A percentile compares a stretch with the other conserved stretches of the same genome.
These are phyloP conservation scores for Cladosporium sp. DNA, from an alignment of 2,329 filamentous ascomycete genomes.

Conservation along the genomic window DNA sequence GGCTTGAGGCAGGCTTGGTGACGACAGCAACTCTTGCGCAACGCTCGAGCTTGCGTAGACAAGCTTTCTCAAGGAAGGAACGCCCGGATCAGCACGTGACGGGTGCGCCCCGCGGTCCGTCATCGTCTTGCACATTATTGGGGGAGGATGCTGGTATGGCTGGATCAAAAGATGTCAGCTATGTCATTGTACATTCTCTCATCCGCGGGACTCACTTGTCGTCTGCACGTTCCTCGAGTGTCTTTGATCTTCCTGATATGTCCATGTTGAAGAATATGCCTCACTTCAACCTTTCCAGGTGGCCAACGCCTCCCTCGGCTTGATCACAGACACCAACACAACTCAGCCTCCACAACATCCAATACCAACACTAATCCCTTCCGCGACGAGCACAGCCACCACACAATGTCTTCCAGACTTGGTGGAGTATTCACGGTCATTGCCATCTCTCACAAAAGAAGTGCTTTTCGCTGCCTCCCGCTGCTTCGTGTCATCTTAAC, in stretches of 20 bases:
- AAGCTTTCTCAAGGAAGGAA: constrained; percentile 1
- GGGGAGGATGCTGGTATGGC: neutral
- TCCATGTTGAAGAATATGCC: neutral
- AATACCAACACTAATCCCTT: neutral
- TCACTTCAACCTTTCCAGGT: neutral
- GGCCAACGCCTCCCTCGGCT: neutral
- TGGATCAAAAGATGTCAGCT: neutral
- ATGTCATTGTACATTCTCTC: neutral
- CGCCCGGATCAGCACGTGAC: neutral
- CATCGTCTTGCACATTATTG: neutral
- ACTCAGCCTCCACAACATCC: neutral
- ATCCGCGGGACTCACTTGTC: neutral
- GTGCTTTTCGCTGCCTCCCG: neutral
- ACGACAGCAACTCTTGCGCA: neutral
- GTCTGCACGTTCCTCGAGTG: neutral
- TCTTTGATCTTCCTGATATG: neutral
- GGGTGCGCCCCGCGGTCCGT: neutral
- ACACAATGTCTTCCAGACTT: neutral
- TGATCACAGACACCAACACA: neutral
- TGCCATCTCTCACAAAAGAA: neutral
- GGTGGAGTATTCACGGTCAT: neutral
- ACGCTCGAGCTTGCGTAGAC: neutral
- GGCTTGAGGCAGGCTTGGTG: neutral
- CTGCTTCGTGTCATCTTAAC: neutral
- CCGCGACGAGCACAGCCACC: neutral